Base-by-base conservation (phyloP, 331 rosid genomes). In the Cydonia oblonga region DNA sequence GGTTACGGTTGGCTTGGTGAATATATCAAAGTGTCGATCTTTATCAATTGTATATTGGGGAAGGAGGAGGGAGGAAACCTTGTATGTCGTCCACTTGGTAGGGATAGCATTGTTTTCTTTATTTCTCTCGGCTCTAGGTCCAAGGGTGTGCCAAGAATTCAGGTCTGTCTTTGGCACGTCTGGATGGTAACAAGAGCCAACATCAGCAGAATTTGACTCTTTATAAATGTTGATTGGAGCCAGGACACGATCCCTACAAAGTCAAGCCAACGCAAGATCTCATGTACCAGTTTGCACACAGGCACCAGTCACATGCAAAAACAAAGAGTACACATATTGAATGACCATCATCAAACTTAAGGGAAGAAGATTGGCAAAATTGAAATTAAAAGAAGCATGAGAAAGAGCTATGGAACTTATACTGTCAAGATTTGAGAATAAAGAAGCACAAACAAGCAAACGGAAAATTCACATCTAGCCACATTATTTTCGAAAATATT, bases 51-150 rank as follows among this genome's bases (percentile, higher is more conserved):
- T 68, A 51, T 69, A 69, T 28, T 18, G 62, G 19, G 23, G 52
- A 14, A 28, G 44, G 62, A 63, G 15, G 57, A 5, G 44, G 38
- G 4, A 32, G 30, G 33, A 73, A 68, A 89, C 98, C 96, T 87
- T 87, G 78, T 63, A 88, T 38, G 96, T 60, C 56, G 87, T 89
- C 97, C 98, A 93, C 71, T 87, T 93, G 61, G 76, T 76, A 80
- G 97, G 95, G 80, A 85, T 78, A 6, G 86, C 90, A 73, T 79
- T 84, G 70, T 93, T 93, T 77, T 93, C 98, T 81, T 93, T 93
- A 35, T 87, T 90, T 86, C 98, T 84, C 83, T 90, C 97, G 24
- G 90, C 89, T 80, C 89, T 87, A 82, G 85, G 78, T 80, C 92
- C 98, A 66, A 93, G 90, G 33, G 73, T 28, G 66, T 57, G 85